Base-by-base conservation (phyloP, 2,329 filamentous ascomycete genomes). In the Akanthomyces uredinophilus region DNA sequence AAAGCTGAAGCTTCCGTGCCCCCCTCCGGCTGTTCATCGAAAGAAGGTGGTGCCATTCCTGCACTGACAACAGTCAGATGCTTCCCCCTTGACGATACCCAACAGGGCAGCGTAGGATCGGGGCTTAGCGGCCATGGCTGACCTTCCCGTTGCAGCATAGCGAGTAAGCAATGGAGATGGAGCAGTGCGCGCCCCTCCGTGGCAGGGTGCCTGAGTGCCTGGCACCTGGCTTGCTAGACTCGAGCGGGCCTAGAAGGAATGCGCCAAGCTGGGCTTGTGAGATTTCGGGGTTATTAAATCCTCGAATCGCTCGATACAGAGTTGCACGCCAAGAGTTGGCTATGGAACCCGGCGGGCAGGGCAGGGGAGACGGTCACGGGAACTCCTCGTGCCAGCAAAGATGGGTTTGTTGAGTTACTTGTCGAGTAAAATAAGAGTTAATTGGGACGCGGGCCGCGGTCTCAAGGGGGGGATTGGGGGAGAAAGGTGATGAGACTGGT, bases 131-230 rank as follows among this genome's bases (percentile, higher is more conserved):
- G 20, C 32, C 14, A 22, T 37, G 13, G 16, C 39, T 53, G 58
- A 60, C 58, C 58, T 60, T 43, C 58, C 58, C 13, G 11, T 43
- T 53, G 4, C 29, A 53, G 58, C n/a, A 51, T 60, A 60, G 58
- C 49, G 27, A 53, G 58, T 52, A 53, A 60, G 58, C 58, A 60
- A 43, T 43, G 41, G 27, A 59, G 46, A 59, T 59, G 56, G 56
- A 22, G 10, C 24, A 50, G 14, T 10, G n/a, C 18, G 24, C 53
- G 32, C 41, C 18, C 37, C 47, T 29, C 41, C 27, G 27, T 51
- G 37, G 35, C 22, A 32, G 37, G n/a, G n/a, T n/a, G n/a, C n/a
- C n/a, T n/a, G n/a, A n/a, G n/a, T n/a, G n/a, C n/a, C n/a, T n/a
- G n/a, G 46, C 52, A 47, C 55, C 44, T 58, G 44, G 32, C 29